Percentiles rank a stretch among this genome's conserved stretches.
Evolutionary conservation across 73 alveolate genomes (phyloP).

Genomic region (Paramecium bursaria): DNA sequence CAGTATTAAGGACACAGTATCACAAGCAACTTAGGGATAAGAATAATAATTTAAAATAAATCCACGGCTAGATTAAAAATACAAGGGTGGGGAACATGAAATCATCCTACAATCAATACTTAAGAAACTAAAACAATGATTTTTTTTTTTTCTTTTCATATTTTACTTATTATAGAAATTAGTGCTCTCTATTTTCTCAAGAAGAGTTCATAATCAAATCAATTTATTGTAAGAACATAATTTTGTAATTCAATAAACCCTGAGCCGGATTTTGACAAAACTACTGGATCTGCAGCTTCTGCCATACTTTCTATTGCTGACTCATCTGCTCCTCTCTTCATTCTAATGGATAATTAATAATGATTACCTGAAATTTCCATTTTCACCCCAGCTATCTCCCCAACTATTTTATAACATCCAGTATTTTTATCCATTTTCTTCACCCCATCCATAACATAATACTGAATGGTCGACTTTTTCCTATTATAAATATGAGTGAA

Average conservation of each 20-base stretch:
- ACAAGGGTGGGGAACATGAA: constrained; percentile 16
- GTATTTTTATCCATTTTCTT: constrained; percentile 60
- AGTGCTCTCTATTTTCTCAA: no score
- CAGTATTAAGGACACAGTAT: constrained; percentile 25
- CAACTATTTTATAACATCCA: constrained; percentile 69
- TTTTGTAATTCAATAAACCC: no score
- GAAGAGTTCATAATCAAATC: no score
- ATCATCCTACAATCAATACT: constrained; percentile 36
- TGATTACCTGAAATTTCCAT: no score
- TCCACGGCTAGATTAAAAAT: constrained; percentile 23
- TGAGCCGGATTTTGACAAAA: constrained; percentile 13
- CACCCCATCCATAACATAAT: constrained; percentile 71
- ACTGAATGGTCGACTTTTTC: constrained; percentile 72
- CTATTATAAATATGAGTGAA: background rate
- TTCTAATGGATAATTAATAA: constrained; percentile 41
- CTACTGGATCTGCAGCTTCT: constrained; percentile 55
- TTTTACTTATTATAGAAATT: no score
- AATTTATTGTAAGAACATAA: no score
- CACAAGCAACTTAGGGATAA: constrained; percentile 25
- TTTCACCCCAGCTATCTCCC: constrained; percentile 71
- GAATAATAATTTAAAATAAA: constrained; percentile 26
- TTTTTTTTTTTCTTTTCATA: no score
- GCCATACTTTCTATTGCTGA: constrained; percentile 64
- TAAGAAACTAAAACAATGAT: constrained; percentile 26
- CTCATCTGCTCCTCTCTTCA: constrained; percentile 71